These are phyloP conservation scores for Dioszegia aurantiaca DNA, from an alignment of 768 basidiomycete species.

Conservation along the genomic window DNA sequence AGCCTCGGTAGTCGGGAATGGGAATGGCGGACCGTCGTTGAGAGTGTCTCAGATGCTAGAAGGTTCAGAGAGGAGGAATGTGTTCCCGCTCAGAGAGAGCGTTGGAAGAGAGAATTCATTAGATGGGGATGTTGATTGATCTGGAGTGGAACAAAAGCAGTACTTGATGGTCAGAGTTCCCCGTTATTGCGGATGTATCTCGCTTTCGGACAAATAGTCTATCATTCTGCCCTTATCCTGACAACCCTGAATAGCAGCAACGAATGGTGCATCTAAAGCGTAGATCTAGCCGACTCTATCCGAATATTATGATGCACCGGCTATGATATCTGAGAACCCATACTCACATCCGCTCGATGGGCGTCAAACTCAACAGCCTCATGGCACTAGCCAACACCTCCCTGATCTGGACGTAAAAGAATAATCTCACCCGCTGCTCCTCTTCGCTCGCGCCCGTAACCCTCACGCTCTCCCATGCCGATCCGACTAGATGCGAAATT, in stretches of 20 bases:
- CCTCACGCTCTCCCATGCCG: constrained; percentile 85
- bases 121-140: constrained; percentile 12
- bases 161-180: too few relatives aligned
- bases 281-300: too few relatives aligned
- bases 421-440: constrained; percentile 79
- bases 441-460: constrained; percentile 77
- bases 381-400: constrained; percentile 86
- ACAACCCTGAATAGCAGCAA: too few relatives aligned
- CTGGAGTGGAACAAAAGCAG: not conserved
- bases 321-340: too few relatives aligned
- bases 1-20: constrained; percentile 1
- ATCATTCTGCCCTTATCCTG: too few relatives aligned
- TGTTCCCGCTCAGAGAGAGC: not conserved
- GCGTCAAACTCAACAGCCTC: constrained; percentile 80
- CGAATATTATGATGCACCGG: too few relatives aligned
- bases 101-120: constrained; percentile 5
- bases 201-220: too few relatives aligned
- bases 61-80: not conserved
- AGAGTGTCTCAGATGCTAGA: not conserved
- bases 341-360: constrained; percentile 82
- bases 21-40: not conserved
- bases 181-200: too few relatives aligned
- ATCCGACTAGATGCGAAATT: constrained; percentile 79
- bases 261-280: too few relatives aligned
- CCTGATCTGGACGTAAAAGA: constrained; percentile 80